Conservation (phyloP, 2,329 filamentous ascomycete species). For the Fusarium dlaminii region DNA sequence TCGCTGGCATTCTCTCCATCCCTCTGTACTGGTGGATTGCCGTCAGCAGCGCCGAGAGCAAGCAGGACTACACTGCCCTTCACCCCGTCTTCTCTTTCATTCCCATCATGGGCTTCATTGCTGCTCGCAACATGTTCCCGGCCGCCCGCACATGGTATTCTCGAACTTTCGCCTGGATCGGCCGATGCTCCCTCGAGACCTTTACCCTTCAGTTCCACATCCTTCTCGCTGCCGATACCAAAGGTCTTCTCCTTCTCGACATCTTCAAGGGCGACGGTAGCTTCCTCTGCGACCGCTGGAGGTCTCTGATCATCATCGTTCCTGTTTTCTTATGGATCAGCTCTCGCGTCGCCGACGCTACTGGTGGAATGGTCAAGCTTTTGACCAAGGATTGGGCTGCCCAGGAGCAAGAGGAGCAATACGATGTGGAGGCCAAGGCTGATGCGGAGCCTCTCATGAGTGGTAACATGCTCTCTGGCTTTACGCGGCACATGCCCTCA, state of each 20-base stretch:
- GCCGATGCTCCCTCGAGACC: constrained; percentile 65
- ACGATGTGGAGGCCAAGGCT: constrained; percentile 30
- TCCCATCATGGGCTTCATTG: constrained; percentile 61
- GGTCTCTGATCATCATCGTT: constrained; percentile 38
- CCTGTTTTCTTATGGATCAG: constrained; percentile 44
- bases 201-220: constrained; percentile 70
- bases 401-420: constrained; percentile 7
- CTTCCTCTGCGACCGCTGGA: constrained; percentile 39
- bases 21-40: constrained; percentile 47
- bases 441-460: constrained; percentile 30
- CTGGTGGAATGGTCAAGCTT: constrained; percentile 33
- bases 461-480: constrained; percentile 5
- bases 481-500: constrained; percentile 29
- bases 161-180: constrained; percentile 60
- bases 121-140: constrained; percentile 58
- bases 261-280: constrained; percentile 31
- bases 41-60: constrained; percentile 32
- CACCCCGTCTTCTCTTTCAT: constrained; percentile 64
- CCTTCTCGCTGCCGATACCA: constrained; percentile 67
- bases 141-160: constrained; percentile 42
- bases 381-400: constrained; percentile 25
- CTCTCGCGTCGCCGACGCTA: constrained; percentile 29
- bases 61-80: constrained; percentile 55
- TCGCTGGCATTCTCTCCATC: constrained; percentile 31
- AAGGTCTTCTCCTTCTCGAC: constrained; percentile 50